A percentile compares a stretch with the other conserved stretches of the same genome.
These are phyloP conservation scores for Brassica cretica DNA, from an alignment of 345 rosid genomes.

Conservation along the genomic window DNA sequence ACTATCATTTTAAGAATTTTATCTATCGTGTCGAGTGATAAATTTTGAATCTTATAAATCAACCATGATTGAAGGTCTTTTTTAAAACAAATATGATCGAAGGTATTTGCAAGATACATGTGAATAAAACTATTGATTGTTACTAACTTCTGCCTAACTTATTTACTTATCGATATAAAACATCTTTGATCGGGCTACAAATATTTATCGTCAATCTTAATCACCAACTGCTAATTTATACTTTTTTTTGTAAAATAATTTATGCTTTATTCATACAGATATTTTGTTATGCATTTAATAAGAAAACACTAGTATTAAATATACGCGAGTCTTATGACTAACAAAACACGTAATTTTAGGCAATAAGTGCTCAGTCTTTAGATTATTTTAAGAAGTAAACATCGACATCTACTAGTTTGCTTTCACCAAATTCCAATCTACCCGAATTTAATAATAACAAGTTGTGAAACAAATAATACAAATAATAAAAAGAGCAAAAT, in stretches of 20 bases:
- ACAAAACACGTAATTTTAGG: neutral
- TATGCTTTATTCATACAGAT: too few species aligned
- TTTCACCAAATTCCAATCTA: conserved; percentile 31
- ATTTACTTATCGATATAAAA: neutral
- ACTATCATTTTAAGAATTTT: neutral
- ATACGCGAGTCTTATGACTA: conserved; percentile 21
- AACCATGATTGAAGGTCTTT: too few species aligned
- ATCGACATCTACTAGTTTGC: conserved; percentile 24
- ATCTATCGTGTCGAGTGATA: neutral
- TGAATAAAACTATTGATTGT: neutral
- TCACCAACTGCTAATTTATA: neutral
- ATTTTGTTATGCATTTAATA: too few species aligned
- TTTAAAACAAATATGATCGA: neutral
- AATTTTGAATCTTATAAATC: neutral
- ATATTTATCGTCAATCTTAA: neutral
- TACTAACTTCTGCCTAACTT: neutral
- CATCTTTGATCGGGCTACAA: neutral
- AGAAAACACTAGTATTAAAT: too few species aligned
- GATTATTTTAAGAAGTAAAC: conserved; percentile 7
- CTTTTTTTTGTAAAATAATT: neutral
- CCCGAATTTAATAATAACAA: conserved; percentile 10
- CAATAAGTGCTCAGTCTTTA: conserved; percentile 4
- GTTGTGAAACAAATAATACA: neutral
- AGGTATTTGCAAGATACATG: neutral
- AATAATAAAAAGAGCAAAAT: neutral